Base-by-base conservation (phyloP, 139 green algal species). In the Coelastrella sp. region DNA sequence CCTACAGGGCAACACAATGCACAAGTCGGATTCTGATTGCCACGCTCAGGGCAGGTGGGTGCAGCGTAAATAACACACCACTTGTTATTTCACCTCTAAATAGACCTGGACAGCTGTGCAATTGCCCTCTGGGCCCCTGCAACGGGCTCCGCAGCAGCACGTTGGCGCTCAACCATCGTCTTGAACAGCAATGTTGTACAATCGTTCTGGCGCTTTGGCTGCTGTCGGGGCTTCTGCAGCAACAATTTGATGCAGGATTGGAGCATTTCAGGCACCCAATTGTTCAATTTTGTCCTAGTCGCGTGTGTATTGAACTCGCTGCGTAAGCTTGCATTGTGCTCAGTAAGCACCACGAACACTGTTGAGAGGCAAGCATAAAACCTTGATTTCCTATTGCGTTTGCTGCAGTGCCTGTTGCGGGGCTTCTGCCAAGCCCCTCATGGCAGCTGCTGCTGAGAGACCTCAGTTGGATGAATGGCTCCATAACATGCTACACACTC, bases 401-500 rank as follows among this genome's bases (percentile, higher is more conserved):
- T 75, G 24, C 60, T 60, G 81, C 58, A 86, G 63, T 78, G 63
- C 63, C 35, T 65, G 82, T 72, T 66, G 63, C 17, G 27, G 68
- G 10, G 68, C 15, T 24, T 8, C 68, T 76, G 1, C n/a, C 68
- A 76, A 25, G 8, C 7, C 17, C 19, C 24, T 27, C 68, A 24
- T 76, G 68, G 19, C 68, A 76, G 68, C 68, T 76, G 68, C 68
- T 70, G 24, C 15, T 63, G 74, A 78, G 15, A 19, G 19, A 49
- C 27, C 27, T 27, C 82, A 87, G 60, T 24, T 88, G 19, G 85
- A 84, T 9, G 25, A 75, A 11, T 90, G 85, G 85, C 59, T 90
- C 20, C 85, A 86, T 61, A 58, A 79, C 63, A 85, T 91, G 78
- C 63, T 91, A 61, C 76, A 74, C 27, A 72, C 78, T n/a, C n/a